These are phyloP conservation scores for Brasilioporus rufonigricans DNA, from an alignment of 768 basidiomycete species.

Conservation along the genomic window DNA sequence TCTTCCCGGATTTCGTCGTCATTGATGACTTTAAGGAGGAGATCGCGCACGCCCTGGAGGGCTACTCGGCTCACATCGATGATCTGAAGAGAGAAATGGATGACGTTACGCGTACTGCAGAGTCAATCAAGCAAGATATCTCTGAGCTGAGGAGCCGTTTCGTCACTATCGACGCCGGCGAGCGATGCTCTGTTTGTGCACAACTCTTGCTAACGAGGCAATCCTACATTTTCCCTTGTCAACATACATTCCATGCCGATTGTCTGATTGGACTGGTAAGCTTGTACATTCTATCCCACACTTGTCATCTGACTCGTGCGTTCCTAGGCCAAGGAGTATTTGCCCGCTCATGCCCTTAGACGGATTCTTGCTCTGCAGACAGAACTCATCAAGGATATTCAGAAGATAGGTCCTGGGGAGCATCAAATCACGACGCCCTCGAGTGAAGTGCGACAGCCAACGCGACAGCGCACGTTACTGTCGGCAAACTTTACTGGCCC, in stretches of 20 bases:
- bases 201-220: slow-evolving; percentile 79
- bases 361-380: slow-evolving; percentile 84
- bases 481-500: slow-evolving; percentile 70
- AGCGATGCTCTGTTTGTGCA: slow-evolving; percentile 82
- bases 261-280: slow-evolving; percentile 92
- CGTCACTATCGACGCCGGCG: slow-evolving; percentile 85
- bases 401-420: slow-evolving; percentile 31
- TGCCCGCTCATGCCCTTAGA: slow-evolving; percentile 78
- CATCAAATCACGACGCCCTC: slow-evolving; percentile 34
- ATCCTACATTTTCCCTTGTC: slow-evolving; percentile 98
- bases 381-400: slow-evolving; percentile 65
- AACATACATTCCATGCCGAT: slow-evolving; percentile 96
- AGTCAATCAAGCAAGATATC: slow-evolving; percentile 92
- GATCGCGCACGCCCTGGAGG: slow-evolving; percentile 93
- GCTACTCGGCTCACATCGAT: slow-evolving; percentile 90
- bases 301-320: background rate
- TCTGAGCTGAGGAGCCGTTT: slow-evolving; percentile 82
- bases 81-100: slow-evolving; percentile 92
- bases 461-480: slow-evolving; percentile 62
- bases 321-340: slow-evolving; percentile 83
- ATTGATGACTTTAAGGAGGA: slow-evolving; percentile 99
- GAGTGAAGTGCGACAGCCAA: slow-evolving; percentile 41
- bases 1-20: slow-evolving; percentile 99
- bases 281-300: slow-evolving; percentile 9
- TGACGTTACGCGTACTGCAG: slow-evolving; percentile 88